Percentiles rank a stretch among this genome's conserved stretches.
phyloP scores from a whole-genome alignment of 768 basidiomycete species.

The Rhodotorula taiwanensis region DNA sequence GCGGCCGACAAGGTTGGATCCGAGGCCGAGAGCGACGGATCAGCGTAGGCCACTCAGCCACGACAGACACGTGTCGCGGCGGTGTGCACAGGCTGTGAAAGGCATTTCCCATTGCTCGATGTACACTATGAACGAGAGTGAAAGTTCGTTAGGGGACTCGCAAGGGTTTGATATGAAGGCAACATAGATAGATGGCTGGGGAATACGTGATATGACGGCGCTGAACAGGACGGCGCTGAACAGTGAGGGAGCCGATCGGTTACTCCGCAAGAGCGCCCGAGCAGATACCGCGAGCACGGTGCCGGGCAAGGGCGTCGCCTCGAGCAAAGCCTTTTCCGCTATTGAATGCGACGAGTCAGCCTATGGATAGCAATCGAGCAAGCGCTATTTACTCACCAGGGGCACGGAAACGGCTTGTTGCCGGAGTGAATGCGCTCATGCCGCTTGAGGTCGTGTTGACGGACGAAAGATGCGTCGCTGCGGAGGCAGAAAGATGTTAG shows the following conservation, averaged over 20 bases:
- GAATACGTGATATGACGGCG: not conserved
- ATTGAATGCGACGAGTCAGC: no score
- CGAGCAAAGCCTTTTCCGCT: constrained; percentile 48
- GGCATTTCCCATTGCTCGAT: no score
- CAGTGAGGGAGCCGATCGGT: no score
- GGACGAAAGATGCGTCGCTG: constrained; percentile 48
- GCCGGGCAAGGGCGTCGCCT: constrained; percentile 48
- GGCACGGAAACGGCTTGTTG: constrained; percentile 48
- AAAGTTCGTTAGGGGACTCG: no score
- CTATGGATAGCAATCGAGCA: no score
- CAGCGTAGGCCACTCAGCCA: not conserved
- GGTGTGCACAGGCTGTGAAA: no score
- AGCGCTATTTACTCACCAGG: constrained; percentile 46
- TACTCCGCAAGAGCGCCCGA: no score
- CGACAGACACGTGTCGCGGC: no score
- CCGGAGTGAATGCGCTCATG: constrained; percentile 48
- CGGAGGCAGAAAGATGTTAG: not conserved
- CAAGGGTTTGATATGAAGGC: no score
- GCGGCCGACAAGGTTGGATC: not conserved
- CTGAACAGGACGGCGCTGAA: not conserved
- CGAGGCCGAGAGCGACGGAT: not conserved
- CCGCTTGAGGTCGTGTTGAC: constrained; percentile 48
- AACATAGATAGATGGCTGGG: constrained; percentile 13
- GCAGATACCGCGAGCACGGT: constrained; percentile 49
- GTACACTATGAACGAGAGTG: no score